Base-by-base conservation (phyloP, 2,329 filamentous ascomycete genomes). In the Curvularia eragrostidis region DNA sequence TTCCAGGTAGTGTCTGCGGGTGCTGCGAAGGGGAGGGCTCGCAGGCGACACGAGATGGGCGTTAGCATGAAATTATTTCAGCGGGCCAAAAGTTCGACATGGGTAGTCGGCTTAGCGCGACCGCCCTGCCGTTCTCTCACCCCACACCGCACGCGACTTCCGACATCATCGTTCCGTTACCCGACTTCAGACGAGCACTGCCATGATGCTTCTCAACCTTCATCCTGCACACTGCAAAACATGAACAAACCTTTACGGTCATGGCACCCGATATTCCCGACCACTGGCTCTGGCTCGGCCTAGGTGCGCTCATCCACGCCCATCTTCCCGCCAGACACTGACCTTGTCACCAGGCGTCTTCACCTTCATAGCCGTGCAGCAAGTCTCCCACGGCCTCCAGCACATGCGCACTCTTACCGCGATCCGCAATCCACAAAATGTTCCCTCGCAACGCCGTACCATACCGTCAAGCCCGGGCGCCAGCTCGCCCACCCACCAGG, bases 371-470 rank as follows among this genome's bases (percentile, higher is more conserved):
- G 79, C 89, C 59, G 74, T 88, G 54, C 79, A 82, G 58, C 80
- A 82, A 51, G 85, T 91, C 75, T 82, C 83, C 61, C 75, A 81
- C 36, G 81, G 85, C 53, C 85, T 93, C 43, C 79, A 80, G 56
- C 78, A 83, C 53, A 85, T 89, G 64, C 84, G 87, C 63, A 81
- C 87, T 66, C 82, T 88, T 52, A 89, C 89, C 62, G 84, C 88
- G 74, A 85, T 95, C 69, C 86, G 86, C 58, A 84, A 86, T 34
- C 85, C 87, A 2, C 24, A 55, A 10, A 54, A 58, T 88, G 89
- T 72, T 85, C 89, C 49, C 85, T 53, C 54, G 1, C 41, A 54
- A 36, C 50, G 52, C 15, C 53, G 19, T 15, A 24, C 48, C 39
- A 59, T 50, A 46, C 56, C 52, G 39, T 30, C 87, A 50, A 89